Evolutionary conservation across 208 protist species (phyloP).

Genomic region (Trypanosoma scelopori): DNA sequence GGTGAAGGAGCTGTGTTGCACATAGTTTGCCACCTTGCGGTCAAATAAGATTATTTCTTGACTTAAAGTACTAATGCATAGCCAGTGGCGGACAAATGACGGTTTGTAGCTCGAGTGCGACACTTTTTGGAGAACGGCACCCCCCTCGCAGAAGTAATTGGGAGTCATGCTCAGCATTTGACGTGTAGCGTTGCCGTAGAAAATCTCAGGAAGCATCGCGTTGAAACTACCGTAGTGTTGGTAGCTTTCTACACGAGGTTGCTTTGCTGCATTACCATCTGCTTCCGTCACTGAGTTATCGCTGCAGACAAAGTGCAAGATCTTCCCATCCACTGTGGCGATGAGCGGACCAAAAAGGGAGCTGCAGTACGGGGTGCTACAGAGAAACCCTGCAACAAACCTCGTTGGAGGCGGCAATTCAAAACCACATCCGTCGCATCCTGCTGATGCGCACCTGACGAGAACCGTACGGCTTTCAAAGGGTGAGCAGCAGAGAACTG

Average conservation of each 20-base stretch:
- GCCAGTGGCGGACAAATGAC: conserved; percentile 22
- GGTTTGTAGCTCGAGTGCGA: conserved; percentile 14
- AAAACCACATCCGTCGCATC: conserved; percentile 25
- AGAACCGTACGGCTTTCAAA: conserved; percentile 43
- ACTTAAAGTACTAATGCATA: conserved; percentile 13
- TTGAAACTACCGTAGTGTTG: conserved; percentile 18
- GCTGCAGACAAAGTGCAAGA: conserved; percentile 11
- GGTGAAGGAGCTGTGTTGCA: conserved; percentile 15
- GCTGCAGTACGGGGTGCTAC: conserved; percentile 6
- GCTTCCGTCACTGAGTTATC: neutral
- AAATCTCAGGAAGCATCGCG: conserved; percentile 9
- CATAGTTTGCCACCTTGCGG: conserved; percentile 14
- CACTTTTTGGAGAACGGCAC: conserved; percentile 16
- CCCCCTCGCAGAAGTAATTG: conserved; percentile 27
- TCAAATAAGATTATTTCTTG: conserved; percentile 22
- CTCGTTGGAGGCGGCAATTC: conserved; percentile 14
- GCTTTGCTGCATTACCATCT: neutral
- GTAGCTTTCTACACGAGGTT: neutral
- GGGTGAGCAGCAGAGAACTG: conserved; percentile 48
- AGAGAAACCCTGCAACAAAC: conserved; percentile 11
- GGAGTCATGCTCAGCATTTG: neutral
- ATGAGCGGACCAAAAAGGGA: conserved; percentile 8
- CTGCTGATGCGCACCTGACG: conserved; percentile 35
- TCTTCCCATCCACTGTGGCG: conserved; percentile 21
- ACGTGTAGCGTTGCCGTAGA: conserved; percentile 1